phyloP scores from a whole-genome alignment of 2,329 filamentous ascomycete genomes.

The Endothia cerciana region DNA sequence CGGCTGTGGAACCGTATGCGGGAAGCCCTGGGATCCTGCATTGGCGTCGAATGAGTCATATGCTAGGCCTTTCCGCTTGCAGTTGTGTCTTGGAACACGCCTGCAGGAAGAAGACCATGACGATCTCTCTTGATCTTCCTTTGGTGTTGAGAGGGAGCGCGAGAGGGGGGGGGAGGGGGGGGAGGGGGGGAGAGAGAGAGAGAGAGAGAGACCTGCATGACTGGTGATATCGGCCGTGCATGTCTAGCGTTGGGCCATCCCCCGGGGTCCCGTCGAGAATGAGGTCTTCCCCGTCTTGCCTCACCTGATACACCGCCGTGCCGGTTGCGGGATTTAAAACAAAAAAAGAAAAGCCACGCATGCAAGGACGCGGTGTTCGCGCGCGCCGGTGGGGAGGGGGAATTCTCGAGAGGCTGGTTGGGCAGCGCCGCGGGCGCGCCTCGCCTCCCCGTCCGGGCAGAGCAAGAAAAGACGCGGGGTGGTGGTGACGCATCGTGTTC shows the following conservation, averaged over 20 bases:
- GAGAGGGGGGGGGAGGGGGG: no score
- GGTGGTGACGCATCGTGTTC: background rate
- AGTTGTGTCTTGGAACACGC: no score
- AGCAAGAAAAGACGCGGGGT: constrained; percentile 1
- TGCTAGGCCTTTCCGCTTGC: constrained; percentile 1
- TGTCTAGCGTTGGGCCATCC: constrained; percentile 15
- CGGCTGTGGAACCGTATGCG: constrained; percentile 24
- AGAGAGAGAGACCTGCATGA: no score
- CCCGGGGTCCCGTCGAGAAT: background rate
- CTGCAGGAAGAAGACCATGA: constrained; percentile 8
- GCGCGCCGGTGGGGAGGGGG: background rate
- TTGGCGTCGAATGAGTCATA: constrained; percentile 28
- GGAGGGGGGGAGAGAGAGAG: no score
- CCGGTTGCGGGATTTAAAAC: constrained; percentile 8
- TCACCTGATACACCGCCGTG: constrained; percentile 14
- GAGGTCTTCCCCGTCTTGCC: constrained; percentile 11
- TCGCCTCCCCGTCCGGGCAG: background rate
- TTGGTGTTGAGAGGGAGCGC: no score
- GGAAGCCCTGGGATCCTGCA: constrained; percentile 22
- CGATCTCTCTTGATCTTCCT: constrained; percentile 1
- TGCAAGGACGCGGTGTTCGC: constrained; percentile 6
- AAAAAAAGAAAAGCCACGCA: no score
- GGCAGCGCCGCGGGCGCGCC: background rate
- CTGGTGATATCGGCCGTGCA: constrained; percentile 25
- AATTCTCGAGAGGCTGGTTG: background rate